Base-by-base conservation (phyloP, 208 protist genomes). In the Trypanosoma boissoni region DNA sequence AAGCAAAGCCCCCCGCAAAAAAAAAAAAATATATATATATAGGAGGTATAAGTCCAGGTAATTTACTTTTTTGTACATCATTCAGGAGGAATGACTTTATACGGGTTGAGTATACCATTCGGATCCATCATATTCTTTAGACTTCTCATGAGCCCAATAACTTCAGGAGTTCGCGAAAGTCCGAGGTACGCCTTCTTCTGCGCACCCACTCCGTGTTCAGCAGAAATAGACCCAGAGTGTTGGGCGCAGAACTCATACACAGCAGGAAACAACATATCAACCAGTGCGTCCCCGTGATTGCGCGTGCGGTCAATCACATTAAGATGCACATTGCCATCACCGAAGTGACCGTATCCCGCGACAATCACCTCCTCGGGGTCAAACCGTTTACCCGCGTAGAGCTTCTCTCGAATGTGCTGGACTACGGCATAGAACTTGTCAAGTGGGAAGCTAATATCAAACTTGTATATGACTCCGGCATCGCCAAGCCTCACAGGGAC, bases 301-400 rank as follows among this genome's bases (percentile, higher is more conserved):
- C 77, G 74, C 21, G 76, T 86, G 18, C 62, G 24, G 70, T 91
- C 64, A 39, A 92, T 44, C 61, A 98, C 83, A 68, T 98, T 99
- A 21, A 99, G 63, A 66, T 99, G 97, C 18, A 99, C 66, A 78
- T 98, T 98, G 49, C 95, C 94, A 70, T 99, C 97, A 26, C 97
- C 97, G 48, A 98, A 84, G 72, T 99, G 97, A 12, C 97, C 97
- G 75, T 97, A 99, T 18, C 95, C 95, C 37, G 91, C 72, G 20
- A 94, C 83, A 8, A 74, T 62, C 26, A 86, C 75, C 52, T 80
- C 74, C n/a, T 68, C 77, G 4, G 78, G 78, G 64, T 78, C 59
- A 50, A 89, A 70, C 45, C 68, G 61, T 21, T 71, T 55, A 52
- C 80, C 45, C 51, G 57, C 65, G 64, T 90, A 84, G 1, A 79